phyloP scores from a whole-genome alignment of 2,329 filamentous ascomycete genomes.

The Ophiocordyceps sinensis region DNA sequence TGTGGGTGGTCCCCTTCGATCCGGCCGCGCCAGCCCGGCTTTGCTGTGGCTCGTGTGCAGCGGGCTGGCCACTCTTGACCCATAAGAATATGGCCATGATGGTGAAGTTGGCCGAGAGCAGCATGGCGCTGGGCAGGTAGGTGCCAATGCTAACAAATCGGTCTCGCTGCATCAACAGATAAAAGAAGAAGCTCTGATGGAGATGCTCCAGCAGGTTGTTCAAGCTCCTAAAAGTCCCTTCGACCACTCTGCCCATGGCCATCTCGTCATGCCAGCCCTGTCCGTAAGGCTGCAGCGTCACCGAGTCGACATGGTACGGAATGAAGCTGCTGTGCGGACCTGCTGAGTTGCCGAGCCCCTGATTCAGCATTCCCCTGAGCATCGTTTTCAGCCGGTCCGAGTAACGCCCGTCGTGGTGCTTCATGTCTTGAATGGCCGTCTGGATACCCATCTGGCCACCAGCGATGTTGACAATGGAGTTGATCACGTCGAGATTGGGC shows the following conservation, averaged over 20 bases:
- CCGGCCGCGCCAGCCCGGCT: no score
- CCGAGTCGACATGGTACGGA: constrained; percentile 91
- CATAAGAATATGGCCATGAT: constrained; percentile 93
- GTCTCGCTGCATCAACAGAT: constrained; percentile 79
- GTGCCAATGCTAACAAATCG: constrained; percentile 97
- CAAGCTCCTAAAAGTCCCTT: constrained; percentile 81
- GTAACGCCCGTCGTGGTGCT: constrained; percentile 68
- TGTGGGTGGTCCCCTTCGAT: background rate
- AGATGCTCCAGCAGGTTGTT: constrained; percentile 95
- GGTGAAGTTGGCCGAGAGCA: constrained; percentile 85
- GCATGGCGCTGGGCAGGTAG: constrained; percentile 94
- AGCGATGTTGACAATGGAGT: constrained; percentile 79
- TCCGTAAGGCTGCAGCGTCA: constrained; percentile 82
- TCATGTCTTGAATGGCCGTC: constrained; percentile 75
- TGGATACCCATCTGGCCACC: constrained; percentile 84
- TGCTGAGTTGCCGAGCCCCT: constrained; percentile 76
- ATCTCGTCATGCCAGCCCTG: constrained; percentile 97
- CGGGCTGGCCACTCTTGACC: constrained; percentile 61
- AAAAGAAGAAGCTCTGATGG: constrained; percentile 99
- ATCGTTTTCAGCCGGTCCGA: constrained; percentile 73
- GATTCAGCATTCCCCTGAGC: constrained; percentile 81
- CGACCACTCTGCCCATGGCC: constrained; percentile 77
- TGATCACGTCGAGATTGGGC: constrained; percentile 90
- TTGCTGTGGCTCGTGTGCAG: background rate
- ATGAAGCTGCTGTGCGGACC: constrained; percentile 94